phyloP scores from a whole-genome alignment of 306 rosid genomes.

The Lablab purpureus region DNA sequence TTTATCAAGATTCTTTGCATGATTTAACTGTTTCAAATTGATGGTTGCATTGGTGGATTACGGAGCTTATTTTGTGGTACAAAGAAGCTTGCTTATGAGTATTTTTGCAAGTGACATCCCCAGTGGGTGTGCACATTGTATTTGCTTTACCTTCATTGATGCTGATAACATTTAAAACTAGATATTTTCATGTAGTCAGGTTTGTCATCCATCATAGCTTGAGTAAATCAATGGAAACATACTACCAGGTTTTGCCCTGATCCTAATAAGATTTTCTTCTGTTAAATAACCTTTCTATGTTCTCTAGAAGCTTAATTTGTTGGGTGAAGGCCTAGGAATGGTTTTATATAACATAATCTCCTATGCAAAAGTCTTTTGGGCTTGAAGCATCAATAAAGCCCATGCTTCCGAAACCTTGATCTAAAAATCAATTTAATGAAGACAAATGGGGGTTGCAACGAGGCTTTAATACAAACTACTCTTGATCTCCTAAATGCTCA shows the following conservation, averaged over 20 bases:
- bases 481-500: constrained; percentile 15
- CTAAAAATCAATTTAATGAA: constrained; percentile 35
- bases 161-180: constrained; percentile 47
- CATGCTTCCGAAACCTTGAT: constrained; percentile 7
- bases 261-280: constrained; percentile 38
- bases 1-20: constrained; percentile 6
- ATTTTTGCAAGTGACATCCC: constrained; percentile 37
- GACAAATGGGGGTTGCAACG: constrained; percentile 23
- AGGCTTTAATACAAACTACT: constrained; percentile 7
- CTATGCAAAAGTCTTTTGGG: constrained; percentile 31
- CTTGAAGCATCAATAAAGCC: not conserved
- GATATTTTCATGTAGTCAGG: constrained; percentile 77
- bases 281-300: constrained; percentile 21
- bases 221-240: constrained; percentile 98
- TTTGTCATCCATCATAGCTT: constrained; percentile 98
- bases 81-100: constrained; percentile 27
- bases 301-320: constrained; percentile 32
- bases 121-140: constrained; percentile 32
- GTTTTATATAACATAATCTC: constrained; percentile 21
- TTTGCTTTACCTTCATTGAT: constrained; percentile 38
- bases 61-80: constrained; percentile 32
- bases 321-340: constrained; percentile 20
- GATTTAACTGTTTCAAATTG: constrained; percentile 29
- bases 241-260: constrained; percentile 79
- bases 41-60: constrained; percentile 24